A percentile compares a stretch with the other conserved stretches of the same genome.
phyloP scores from a whole-genome alignment of 2,329 filamentous ascomycete genomes.

The Pseudogymnoascus verrucosus region DNA sequence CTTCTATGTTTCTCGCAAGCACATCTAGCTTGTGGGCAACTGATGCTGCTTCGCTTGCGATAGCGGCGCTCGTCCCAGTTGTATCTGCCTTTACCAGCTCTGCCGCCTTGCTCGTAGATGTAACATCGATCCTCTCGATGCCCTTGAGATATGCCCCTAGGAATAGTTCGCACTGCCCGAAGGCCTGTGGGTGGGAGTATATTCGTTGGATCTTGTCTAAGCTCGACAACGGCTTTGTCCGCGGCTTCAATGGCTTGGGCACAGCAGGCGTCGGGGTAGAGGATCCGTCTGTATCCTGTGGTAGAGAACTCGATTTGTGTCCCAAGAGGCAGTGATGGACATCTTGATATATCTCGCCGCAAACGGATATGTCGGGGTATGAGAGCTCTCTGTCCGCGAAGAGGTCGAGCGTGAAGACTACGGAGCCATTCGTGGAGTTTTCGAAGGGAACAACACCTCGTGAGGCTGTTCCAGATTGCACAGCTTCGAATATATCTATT shows the following conservation, averaged over 20 bases:
- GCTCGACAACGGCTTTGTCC: constrained; percentile 39
- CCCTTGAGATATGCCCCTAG: constrained; percentile 61
- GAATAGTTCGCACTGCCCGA: constrained; percentile 80
- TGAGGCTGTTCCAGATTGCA: constrained; percentile 56
- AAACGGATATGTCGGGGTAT: constrained; percentile 65
- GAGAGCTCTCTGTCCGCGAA: constrained; percentile 63
- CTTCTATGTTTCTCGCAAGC: constrained; percentile 63
- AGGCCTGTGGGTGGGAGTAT: constrained; percentile 92
- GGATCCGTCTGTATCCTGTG: constrained; percentile 17
- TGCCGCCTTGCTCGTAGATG: constrained; percentile 78
- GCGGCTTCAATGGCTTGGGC: constrained; percentile 38
- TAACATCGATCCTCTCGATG: constrained; percentile 74
- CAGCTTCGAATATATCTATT: constrained; percentile 68
- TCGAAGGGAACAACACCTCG: constrained; percentile 89
- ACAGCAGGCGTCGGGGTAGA: constrained; percentile 43
- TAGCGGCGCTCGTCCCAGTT: constrained; percentile 60
- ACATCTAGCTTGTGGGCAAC: constrained; percentile 59
- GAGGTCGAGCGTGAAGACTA: constrained; percentile 82
- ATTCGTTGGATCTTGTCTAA: constrained; percentile 62
- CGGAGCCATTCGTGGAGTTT: constrained; percentile 90
- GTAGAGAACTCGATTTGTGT: constrained; percentile 20
- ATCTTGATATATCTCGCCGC: constrained; percentile 75
- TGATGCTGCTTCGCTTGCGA: constrained; percentile 69
- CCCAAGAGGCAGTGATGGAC: constrained; percentile 85
- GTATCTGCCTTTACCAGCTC: constrained; percentile 59